Percentiles rank a stretch among this genome's conserved stretches.
Conservation (phyloP, 2,329 filamentous ascomycete species). For the Epichloe bromicola region DNA sequence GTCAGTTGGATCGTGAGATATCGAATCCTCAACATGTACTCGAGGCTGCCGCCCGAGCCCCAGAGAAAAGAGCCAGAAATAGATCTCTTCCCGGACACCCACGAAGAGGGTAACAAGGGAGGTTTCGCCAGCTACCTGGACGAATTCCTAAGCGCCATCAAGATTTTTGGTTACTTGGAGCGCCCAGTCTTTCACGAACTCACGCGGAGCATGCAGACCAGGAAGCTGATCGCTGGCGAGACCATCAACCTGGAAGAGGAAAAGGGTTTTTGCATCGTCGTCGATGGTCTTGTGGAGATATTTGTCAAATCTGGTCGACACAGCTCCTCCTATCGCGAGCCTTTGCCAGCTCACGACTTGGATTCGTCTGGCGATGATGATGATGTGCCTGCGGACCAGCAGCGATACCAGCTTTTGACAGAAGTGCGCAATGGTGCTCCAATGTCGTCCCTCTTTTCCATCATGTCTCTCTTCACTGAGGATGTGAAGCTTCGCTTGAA, state of each 20-base stretch:
- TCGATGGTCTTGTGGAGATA: slow-evolving; percentile 91
- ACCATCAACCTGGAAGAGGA: slow-evolving; percentile 93
- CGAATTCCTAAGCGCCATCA: slow-evolving; percentile 96
- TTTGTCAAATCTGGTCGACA: slow-evolving; percentile 76
- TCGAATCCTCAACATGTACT: slow-evolving; percentile 94
- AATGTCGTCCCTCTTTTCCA: slow-evolving; percentile 97
- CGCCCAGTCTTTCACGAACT: slow-evolving; percentile 95
- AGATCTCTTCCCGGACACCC: slow-evolving; percentile 86
- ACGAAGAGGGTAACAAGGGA: slow-evolving; percentile 79
- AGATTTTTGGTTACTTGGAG: slow-evolving; percentile 95
- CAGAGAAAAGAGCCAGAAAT: slow-evolving; percentile 92
- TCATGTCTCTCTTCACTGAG: slow-evolving; percentile 92
- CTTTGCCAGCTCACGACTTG: slow-evolving; percentile 19
- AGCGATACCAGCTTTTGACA: slow-evolving; percentile 87
- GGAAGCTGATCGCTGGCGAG: slow-evolving; percentile 90
- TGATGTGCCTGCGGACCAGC: slow-evolving; percentile 52
- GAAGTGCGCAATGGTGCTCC: slow-evolving; percentile 96
- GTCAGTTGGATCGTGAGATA: slow-evolving; percentile 91
- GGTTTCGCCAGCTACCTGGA: slow-evolving; percentile 93
- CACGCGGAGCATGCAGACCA: slow-evolving; percentile 94
- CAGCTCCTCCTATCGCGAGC: background rate
- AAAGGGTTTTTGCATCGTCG: slow-evolving; percentile 94
- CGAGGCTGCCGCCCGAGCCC: slow-evolving; percentile 81
- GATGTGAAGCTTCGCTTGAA: slow-evolving; percentile 70
- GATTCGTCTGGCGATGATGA: slow-evolving; percentile 44